These are phyloP conservation scores for Smittium culicis DNA, from an alignment of 371 early-diverging fungal genomes.

Conservation along the genomic window DNA sequence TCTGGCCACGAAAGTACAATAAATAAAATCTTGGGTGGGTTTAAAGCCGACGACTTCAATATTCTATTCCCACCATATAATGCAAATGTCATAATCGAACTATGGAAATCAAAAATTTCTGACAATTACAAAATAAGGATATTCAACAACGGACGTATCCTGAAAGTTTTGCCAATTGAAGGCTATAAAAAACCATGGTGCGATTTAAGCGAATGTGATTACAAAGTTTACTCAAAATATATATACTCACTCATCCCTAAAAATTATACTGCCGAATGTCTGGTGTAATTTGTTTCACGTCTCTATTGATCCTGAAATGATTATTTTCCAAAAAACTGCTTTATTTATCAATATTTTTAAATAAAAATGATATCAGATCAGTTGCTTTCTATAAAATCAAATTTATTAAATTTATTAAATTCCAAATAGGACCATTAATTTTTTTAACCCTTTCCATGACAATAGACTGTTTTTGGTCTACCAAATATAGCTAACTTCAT, in stretches of 20 bases:
- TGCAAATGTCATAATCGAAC: constrained; percentile 39
- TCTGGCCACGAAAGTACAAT: constrained; percentile 43
- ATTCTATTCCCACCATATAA: constrained; percentile 48
- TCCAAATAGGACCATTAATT: too few species aligned
- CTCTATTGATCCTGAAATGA: too few species aligned
- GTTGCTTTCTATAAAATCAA: too few species aligned
- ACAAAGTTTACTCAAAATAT: background rate
- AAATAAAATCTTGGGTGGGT: constrained; percentile 30
- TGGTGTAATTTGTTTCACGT: too few species aligned
- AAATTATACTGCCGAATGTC: background rate
- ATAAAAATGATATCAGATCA: too few species aligned
- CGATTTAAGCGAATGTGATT: background rate
- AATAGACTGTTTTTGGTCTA: too few species aligned
- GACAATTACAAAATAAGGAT: constrained; percentile 35
- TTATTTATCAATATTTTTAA: too few species aligned
- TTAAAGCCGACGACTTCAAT: constrained; percentile 27
- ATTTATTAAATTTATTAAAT: too few species aligned
- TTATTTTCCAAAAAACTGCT: too few species aligned
- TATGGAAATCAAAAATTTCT: constrained; percentile 33
- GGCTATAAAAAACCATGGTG: background rate
- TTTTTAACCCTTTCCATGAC: too few species aligned
- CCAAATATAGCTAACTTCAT: too few species aligned
- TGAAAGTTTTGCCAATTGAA: constrained; percentile 11
- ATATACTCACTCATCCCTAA: background rate
- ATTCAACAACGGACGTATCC: constrained; percentile 36